Evolutionary conservation across 352 stramenopile genomes (phyloP), one percentile per base, ranked within the genome.

Genomic region (Pythium chondricola): DNA sequence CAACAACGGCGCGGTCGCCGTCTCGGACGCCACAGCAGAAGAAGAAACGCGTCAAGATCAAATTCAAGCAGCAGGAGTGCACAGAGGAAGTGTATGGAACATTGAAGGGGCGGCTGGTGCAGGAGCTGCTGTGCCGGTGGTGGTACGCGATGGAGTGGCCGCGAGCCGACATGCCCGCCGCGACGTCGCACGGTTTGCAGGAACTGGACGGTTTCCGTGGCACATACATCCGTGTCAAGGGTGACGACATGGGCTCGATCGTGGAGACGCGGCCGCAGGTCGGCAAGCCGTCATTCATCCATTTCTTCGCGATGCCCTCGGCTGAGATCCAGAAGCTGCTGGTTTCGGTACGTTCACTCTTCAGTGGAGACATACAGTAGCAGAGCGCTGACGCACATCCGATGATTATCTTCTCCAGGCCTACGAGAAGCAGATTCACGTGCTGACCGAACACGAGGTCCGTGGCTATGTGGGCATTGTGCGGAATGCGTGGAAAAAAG

Each of bases 131-230:
- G 36, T 93, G 82, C 61, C 75, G 82, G 18, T 93, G 82, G 82
- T 93, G 82, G 82, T 93, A 93, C 40, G 82, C 78, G 8, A 62
- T 93, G 22, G 66, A 89, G 48, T 93, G 82, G 82, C 82, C 82
- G 10, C 67, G 73, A 0, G 52, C 53, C 11, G 66, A 85, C 20
- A 57, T 44, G 33, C 54, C 58, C 21, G 35, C 43, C 40, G 56
- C 63, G 70, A 88, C 78, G 60, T 46, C 77, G 25, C 77, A 83
- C 48, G 77, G 75, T 20, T 65, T 88, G 30, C 82, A 93, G 51
- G 79, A 88, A 39, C 64, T 93, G n/a, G 82, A 93, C 29, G 82
- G 82, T 9, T 93, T 82, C 54, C 69, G 63, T 25, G 82, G 79
- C 26, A 69, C 77, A 6, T 89, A 80, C 62, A 93, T 93, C 48